Percentiles rank a stretch among this genome's conserved stretches.
Conservation (phyloP, 495 filamentous ascomycete genomes). For the Podospora fimiseda region DNA sequence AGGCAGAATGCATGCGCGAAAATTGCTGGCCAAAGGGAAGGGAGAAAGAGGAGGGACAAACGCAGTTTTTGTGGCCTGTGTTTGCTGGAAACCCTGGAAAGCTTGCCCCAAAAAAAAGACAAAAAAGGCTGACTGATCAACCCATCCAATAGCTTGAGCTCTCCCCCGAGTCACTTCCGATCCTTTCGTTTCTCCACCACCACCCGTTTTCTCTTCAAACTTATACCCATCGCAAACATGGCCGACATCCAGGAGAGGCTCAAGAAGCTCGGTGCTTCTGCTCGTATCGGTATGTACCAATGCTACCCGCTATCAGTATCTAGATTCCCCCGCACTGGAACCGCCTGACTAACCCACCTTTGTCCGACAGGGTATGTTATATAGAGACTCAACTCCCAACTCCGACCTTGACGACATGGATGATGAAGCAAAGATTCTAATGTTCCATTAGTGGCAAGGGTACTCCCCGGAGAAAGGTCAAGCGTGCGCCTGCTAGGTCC, state of each 20-base stretch:
- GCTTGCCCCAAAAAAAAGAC: constrained; percentile 11
- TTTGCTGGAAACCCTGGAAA: constrained; percentile 5
- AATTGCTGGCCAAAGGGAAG: not conserved
- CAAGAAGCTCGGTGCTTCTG: constrained; percentile 68
- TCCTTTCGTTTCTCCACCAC: constrained; percentile 16
- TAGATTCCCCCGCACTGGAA: constrained; percentile 6
- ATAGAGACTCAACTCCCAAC: too few species aligned
- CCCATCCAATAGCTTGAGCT: constrained; percentile 10
- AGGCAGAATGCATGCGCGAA: not conserved
- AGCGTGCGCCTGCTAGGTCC: constrained; percentile 88
- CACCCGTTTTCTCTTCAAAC: constrained; percentile 10
- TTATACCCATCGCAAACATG: constrained; percentile 44
- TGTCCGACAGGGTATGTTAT: constrained; percentile 22
- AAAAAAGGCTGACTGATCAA: constrained; percentile 16
- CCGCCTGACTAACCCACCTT: constrained; percentile 17
- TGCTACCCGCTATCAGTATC: not conserved
- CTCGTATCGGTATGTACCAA: constrained; percentile 66
- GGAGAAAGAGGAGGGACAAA: not conserved
- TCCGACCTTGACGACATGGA: not conserved
- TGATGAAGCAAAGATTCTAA: constrained; percentile 22
- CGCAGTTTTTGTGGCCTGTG: constrained; percentile 7
- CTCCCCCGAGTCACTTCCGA: constrained; percentile 20
- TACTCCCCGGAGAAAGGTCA: constrained; percentile 93
- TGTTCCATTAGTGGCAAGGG: constrained; percentile 78
- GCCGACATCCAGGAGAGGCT: constrained; percentile 62